Conservation (phyloP, 352 stramenopile species). For the Aphanomyces invadans region DNA sequence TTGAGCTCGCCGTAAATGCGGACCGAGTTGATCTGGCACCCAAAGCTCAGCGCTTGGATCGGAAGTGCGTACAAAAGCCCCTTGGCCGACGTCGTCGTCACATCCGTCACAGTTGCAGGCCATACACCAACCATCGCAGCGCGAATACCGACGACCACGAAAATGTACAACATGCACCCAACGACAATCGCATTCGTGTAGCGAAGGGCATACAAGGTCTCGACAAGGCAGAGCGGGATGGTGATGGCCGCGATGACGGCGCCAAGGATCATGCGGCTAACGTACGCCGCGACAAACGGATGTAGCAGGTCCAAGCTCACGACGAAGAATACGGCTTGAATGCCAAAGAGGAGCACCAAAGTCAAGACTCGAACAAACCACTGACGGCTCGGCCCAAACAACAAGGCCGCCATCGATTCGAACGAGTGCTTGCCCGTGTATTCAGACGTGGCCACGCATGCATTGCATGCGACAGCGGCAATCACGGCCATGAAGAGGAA, state of each 20-base stretch:
- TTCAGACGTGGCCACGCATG: conserved; percentile 31
- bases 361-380: conserved; percentile 70
- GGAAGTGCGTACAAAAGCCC: conserved; percentile 44
- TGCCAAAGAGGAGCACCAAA: conserved; percentile 64
- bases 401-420: conserved; percentile 64
- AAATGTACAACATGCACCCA: conserved; percentile 71
- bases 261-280: conserved; percentile 52
- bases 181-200: conserved; percentile 73
- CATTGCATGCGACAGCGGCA: conserved; percentile 49
- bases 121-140: conserved; percentile 25
- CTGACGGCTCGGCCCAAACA: conserved; percentile 59
- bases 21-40: conserved; percentile 71
- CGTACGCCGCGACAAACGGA: conserved; percentile 46
- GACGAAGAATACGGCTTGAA: conserved; percentile 71
- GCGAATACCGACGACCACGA: conserved; percentile 49
- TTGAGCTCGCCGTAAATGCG: conserved; percentile 70
- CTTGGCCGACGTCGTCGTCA: not conserved
- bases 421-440: conserved; percentile 61
- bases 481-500: conserved; percentile 53
- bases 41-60: conserved; percentile 73
- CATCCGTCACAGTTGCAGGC: not conserved
- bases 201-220: conserved; percentile 75
- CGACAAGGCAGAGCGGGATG: conserved; percentile 63
- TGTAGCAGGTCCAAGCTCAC: conserved; percentile 79
- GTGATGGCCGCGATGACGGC: conserved; percentile 53